Evolutionary conservation across 2,329 filamentous ascomycete species (phyloP).

Genomic region (Claviceps spartinae): DNA sequence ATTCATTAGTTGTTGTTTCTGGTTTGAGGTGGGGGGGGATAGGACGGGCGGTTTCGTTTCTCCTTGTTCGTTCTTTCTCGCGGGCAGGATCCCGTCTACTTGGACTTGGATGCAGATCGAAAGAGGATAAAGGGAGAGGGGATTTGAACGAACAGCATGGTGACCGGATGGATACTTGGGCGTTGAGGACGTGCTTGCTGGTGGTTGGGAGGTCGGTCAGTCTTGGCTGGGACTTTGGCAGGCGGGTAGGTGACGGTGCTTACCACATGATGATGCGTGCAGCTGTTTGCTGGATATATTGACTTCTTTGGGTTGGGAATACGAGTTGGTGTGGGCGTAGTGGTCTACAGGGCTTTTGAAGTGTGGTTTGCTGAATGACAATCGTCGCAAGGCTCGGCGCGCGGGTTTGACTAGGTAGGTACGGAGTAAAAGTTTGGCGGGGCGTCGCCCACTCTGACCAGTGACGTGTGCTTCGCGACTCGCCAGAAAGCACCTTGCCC

Average conservation of each 20-base stretch:
- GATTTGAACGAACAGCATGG: conserved; percentile 63
- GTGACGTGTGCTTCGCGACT: too few species aligned
- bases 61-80: background rate
- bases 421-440: background rate
- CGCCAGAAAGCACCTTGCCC: too few species aligned
- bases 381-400: background rate
- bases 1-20: background rate
- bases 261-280: conserved; percentile 23
- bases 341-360: background rate
- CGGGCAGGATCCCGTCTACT: background rate
- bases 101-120: background rate
- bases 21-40: background rate
- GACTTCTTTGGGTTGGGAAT: background rate
- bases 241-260: background rate
- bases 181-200: conserved; percentile 97
- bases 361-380: background rate
- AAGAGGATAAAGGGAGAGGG: background rate
- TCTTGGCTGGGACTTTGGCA: background rate
- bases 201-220: background rate
- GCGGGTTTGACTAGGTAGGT: background rate
- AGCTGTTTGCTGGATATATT: background rate
- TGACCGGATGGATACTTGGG: conserved; percentile 89
- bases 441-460: background rate
- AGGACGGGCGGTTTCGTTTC: background rate
- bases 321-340: background rate